Evolutionary conservation across 805 yeast genomes (phyloP).

Genomic region (Scheffersomyces lignosus): DNA sequence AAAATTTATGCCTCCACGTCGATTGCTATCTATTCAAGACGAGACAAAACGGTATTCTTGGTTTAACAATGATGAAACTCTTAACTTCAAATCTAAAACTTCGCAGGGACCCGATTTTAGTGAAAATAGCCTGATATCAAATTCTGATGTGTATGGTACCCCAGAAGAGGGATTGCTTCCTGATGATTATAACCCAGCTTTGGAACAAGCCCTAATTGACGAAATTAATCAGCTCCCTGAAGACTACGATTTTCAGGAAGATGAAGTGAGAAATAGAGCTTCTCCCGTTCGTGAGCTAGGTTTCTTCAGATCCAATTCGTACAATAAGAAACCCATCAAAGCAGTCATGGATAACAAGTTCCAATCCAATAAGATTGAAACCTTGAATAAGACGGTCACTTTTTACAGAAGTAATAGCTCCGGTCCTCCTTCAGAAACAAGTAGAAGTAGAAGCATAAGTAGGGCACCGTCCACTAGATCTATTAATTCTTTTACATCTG

Average conservation of each 20-base stretch:
- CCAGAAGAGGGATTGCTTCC: constrained; percentile 2
- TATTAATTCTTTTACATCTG: constrained; percentile 25
- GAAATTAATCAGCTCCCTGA: constrained; percentile 53
- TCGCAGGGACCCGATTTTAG: constrained; percentile 1
- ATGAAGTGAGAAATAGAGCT: constrained; percentile 9
- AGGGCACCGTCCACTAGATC: constrained; percentile 32
- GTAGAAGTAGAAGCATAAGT: constrained; percentile 20
- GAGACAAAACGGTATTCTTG: constrained; percentile 26
- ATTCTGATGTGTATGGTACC: constrained; percentile 3
- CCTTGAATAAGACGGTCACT: constrained; percentile 41
- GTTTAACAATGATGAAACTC: constrained; percentile 27
- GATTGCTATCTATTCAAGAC: constrained; percentile 1
- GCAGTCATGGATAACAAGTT: constrained; percentile 20
- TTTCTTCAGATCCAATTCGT: constrained; percentile 38
- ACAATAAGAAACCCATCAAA: constrained; percentile 36
- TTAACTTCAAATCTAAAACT: constrained; percentile 11
- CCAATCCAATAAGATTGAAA: constrained; percentile 35
- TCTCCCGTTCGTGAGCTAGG: constrained; percentile 3
- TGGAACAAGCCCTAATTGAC: constrained; percentile 45
- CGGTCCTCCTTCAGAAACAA: constrained; percentile 11
- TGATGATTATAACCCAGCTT: constrained; percentile 8
- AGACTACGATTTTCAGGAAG: constrained; percentile 40
- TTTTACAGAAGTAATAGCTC: constrained; percentile 32
- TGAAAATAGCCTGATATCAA: not conserved
- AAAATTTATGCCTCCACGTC: constrained; percentile 1